Conservation (phyloP, 768 basidiomycete species). For the Tephrocybe rancida region DNA sequence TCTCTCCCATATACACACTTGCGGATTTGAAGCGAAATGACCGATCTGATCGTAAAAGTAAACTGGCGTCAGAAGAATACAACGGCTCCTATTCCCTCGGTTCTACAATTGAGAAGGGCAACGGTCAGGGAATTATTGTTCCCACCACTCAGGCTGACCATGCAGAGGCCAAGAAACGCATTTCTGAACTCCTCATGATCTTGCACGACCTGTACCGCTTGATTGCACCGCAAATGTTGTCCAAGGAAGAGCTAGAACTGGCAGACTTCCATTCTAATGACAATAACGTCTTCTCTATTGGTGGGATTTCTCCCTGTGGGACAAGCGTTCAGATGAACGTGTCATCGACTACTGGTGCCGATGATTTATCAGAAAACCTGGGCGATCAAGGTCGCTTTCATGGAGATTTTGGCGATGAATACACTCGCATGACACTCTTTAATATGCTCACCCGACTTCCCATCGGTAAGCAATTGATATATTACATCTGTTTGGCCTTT, state of each 20-base stretch:
- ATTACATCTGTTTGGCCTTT: background rate
- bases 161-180: background rate
- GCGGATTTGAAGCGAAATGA: background rate
- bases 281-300: constrained; percentile 5
- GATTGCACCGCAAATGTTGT: background rate
- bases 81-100: background rate
- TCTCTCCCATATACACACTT: background rate
- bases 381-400: background rate
- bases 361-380: background rate
- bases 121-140: background rate
- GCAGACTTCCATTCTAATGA: background rate
- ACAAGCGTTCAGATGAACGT: background rate
- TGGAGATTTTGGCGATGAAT: background rate
- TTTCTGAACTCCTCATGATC: background rate
- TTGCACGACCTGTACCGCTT: background rate
- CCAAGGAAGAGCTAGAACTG: constrained; percentile 3
- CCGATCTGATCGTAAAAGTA: background rate
- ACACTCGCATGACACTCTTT: background rate
- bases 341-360: background rate
- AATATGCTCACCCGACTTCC: background rate
- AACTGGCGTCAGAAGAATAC: background rate
- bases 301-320: background rate
- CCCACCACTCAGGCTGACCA: background rate
- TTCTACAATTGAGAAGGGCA: background rate
- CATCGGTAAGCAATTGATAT: background rate